Conservation (phyloP, 257 asterid genomes). For the Osmanthus fragrans region DNA sequence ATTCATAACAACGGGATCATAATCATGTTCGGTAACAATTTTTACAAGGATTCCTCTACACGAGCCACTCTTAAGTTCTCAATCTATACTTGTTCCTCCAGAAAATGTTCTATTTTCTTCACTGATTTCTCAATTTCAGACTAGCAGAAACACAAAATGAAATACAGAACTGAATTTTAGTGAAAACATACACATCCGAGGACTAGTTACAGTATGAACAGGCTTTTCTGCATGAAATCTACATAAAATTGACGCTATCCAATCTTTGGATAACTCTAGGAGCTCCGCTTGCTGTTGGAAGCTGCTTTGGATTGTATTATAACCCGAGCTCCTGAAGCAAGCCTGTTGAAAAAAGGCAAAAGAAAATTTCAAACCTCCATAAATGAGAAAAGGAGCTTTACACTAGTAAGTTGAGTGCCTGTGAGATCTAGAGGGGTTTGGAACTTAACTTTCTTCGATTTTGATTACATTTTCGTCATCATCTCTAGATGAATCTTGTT, state of each 20-base stretch:
- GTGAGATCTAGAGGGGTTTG: constrained; percentile 13
- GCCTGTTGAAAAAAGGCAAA: constrained; percentile 51
- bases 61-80: too few relatives aligned
- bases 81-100: not conserved
- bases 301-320: constrained; percentile 68
- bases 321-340: constrained; percentile 99
- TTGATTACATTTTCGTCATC: constrained; percentile 56
- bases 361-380: constrained; percentile 34
- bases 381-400: constrained; percentile 25
- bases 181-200: not conserved
- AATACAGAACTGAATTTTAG: not conserved
- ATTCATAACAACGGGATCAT: not conserved
- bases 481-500: constrained; percentile 43
- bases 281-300: constrained; percentile 31
- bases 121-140: not conserved
- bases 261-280: not conserved
- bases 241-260: not conserved
- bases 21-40: not conserved
- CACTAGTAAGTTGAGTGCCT: not conserved
- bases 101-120: not conserved
- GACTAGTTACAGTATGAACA: not conserved
- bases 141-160: not conserved
- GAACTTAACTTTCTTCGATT: constrained; percentile 93
- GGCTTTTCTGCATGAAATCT: not conserved
- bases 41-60: not conserved